phyloP scores from a whole-genome alignment of 2,329 filamentous ascomycete genomes.

The Trichoderma atroviride region DNA sequence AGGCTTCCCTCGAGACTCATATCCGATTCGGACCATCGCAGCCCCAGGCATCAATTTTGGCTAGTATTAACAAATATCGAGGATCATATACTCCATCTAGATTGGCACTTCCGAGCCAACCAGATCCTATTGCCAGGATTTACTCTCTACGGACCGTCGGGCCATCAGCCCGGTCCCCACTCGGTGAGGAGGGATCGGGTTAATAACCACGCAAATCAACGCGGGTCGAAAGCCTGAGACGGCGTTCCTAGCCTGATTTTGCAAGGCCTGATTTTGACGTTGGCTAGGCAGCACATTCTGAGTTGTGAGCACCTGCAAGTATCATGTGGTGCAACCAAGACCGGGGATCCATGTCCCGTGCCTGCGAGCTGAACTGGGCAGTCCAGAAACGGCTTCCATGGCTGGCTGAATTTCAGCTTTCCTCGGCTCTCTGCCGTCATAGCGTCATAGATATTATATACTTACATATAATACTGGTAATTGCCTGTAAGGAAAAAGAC shows the following conservation, averaged over 20 bases:
- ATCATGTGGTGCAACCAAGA: background rate
- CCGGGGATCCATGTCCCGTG: background rate
- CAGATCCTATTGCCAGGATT: background rate
- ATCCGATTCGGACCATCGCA: background rate
- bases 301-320: background rate
- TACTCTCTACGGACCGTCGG: background rate
- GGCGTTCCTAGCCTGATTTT: background rate
- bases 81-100: background rate
- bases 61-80: background rate
- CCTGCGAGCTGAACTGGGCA: background rate
- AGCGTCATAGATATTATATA: background rate
- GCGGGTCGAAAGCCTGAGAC: background rate
- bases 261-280: background rate
- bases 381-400: background rate
- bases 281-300: background rate
- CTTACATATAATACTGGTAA: too few species aligned
- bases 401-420: background rate
- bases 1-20: background rate
- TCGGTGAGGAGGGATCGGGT: background rate
- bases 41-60: background rate
- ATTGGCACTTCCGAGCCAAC: background rate
- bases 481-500: background rate
- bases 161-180: background rate
- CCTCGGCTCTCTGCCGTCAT: background rate
- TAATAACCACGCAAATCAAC: background rate